Conservation (phyloP, 2,329 filamentous ascomycete species). For the Aspergillus tamarii region DNA sequence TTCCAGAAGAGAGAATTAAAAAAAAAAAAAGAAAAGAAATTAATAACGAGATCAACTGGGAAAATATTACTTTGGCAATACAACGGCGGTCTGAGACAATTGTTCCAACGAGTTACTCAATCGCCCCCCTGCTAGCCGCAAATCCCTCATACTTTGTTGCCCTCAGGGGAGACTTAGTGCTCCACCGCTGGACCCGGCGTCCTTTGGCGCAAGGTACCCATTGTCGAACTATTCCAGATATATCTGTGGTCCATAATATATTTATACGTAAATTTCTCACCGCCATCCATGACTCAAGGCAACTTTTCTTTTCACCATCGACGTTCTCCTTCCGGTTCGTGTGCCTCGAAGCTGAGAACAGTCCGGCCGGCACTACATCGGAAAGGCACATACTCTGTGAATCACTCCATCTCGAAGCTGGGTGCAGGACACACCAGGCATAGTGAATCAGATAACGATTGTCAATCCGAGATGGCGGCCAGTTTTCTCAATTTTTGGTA, state of each 20-base stretch:
- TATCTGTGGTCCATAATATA: slow-evolving; percentile 15
- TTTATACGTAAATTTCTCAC: slow-evolving; percentile 35
- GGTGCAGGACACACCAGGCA: slow-evolving; percentile 32
- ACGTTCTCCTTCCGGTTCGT: slow-evolving; percentile 36
- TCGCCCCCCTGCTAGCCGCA: slow-evolving; percentile 21
- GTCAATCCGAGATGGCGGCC: slow-evolving; percentile 44
- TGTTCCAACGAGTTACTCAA: slow-evolving; percentile 20
- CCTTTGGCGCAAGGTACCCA: slow-evolving; percentile 24
- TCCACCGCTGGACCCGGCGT: slow-evolving; percentile 28
- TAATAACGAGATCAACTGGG: not conserved
- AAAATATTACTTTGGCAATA: slow-evolving; percentile 11
- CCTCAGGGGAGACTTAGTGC: slow-evolving; percentile 29
- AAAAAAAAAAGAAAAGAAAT: not conserved
- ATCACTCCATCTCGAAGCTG: slow-evolving; percentile 37
- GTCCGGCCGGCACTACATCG: slow-evolving; percentile 38
- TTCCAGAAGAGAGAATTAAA: slow-evolving; percentile 5
- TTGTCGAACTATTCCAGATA: slow-evolving; percentile 21
- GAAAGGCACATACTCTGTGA: slow-evolving; percentile 35
- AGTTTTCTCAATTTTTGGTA: slow-evolving; percentile 52
- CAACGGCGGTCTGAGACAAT: slow-evolving; percentile 23
- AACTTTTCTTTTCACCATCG: slow-evolving; percentile 30
- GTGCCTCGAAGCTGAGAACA: slow-evolving; percentile 35
- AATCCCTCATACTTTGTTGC: slow-evolving; percentile 34
- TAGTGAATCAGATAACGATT: slow-evolving; percentile 29
- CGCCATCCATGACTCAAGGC: slow-evolving; percentile 44